Evolutionary conservation across 2,329 filamentous ascomycete species (phyloP).

Genomic region (Fusarium sp.): DNA sequence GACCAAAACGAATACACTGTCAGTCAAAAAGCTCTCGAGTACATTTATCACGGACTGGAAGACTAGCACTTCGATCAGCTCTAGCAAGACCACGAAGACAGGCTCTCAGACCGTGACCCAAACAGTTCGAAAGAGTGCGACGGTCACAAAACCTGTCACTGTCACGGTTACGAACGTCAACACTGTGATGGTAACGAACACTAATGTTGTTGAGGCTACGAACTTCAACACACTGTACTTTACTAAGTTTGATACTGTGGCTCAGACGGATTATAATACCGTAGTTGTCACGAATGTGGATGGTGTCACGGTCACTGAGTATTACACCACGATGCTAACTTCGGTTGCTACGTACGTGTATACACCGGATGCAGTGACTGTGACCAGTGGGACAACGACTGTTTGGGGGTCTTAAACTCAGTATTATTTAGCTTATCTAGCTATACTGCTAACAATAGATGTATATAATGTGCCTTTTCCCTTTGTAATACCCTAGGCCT

Average conservation of each 20-base stretch:
- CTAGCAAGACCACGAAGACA: background rate
- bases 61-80: background rate
- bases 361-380: background rate
- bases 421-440: fast-evolving
- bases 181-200: background rate
- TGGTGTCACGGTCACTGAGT: background rate
- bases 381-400: background rate
- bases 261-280: background rate
- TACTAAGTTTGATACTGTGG: background rate
- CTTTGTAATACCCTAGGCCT: too few relatives aligned
- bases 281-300: background rate
- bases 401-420: background rate
- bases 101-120: background rate
- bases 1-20: background rate
- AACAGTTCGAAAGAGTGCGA: background rate
- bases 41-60: fast-evolving
- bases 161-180: background rate
- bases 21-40: background rate
- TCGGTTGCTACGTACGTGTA: background rate
- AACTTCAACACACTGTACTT: background rate
- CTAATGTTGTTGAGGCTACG: background rate
- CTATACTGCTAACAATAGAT: too few relatives aligned
- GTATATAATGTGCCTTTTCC: too few relatives aligned
- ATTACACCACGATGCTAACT: background rate
- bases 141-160: background rate